Conservation (phyloP, 805 yeast genomes). For the Candida sakaeoensis region DNA sequence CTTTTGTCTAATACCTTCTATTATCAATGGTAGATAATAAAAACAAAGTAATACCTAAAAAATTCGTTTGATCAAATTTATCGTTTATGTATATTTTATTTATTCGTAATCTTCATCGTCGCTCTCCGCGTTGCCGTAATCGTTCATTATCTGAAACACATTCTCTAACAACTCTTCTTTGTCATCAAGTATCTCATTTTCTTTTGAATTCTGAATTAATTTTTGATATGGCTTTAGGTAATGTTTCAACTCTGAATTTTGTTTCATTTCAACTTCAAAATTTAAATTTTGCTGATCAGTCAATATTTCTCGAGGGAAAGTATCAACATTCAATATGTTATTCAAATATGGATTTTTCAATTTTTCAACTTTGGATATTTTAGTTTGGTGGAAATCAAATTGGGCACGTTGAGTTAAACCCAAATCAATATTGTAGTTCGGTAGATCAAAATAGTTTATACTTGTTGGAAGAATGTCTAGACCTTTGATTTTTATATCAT, state of each 20-base stretch:
- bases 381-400: constrained; percentile 3
- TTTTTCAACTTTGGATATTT: constrained; percentile 6
- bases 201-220: constrained; percentile 15
- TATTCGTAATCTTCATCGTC: constrained; percentile 21
- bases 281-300: constrained; percentile 2
- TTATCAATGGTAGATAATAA: no score
- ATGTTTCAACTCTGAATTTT: constrained; percentile 20
- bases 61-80: no score
- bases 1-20: no score
- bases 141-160: constrained; percentile 26
- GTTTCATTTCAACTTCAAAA: constrained; percentile 21
- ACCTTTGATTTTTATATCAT: constrained; percentile 24
- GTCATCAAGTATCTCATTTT: constrained; percentile 26
- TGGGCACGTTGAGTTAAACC: not conserved
- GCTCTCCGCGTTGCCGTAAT: constrained; percentile 29
- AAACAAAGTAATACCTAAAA: no score
- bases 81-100: no score
- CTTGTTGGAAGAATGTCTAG: not conserved
- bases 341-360: constrained; percentile 12
- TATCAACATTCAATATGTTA: constrained; percentile 23
- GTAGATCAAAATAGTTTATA: constrained; percentile 2
- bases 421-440: not conserved
- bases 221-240: constrained; percentile 28
- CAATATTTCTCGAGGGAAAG: constrained; percentile 24
- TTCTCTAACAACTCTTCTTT: constrained; percentile 34